phyloP scores from a whole-genome alignment of 352 stramenopile genomes.

The Pythium phragmiticola region DNA sequence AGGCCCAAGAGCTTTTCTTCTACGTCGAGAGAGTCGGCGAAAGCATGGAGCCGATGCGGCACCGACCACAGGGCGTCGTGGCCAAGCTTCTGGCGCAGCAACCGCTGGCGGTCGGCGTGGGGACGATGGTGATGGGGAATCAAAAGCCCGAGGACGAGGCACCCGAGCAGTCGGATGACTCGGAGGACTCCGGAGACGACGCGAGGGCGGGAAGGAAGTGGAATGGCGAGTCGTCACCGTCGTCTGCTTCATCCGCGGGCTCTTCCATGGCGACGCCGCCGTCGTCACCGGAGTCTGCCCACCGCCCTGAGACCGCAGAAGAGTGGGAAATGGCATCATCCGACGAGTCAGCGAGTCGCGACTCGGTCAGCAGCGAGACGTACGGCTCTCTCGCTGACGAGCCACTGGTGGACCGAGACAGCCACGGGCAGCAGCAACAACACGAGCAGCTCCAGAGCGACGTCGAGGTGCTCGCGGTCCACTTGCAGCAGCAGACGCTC shows the following conservation, averaged over 20 bases:
- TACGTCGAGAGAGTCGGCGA: neutral
- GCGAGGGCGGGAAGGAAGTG: neutral
- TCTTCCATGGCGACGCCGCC: constrained; percentile 8
- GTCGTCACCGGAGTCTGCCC: neutral
- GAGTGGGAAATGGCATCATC: neutral
- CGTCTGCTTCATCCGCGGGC: neutral
- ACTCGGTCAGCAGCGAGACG: neutral
- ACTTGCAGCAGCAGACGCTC: constrained; percentile 46
- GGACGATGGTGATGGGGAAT: neutral
- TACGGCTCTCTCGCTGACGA: neutral
- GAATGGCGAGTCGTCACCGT: neutral
- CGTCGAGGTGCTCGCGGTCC: constrained; percentile 50
- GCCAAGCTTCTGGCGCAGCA: constrained; percentile 4
- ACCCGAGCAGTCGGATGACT: constrained; percentile 2
- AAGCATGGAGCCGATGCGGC: constrained; percentile 5
- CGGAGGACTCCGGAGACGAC: neutral
- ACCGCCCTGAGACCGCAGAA: constrained; percentile 2
- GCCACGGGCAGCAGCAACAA: neutral
- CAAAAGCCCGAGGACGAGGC: constrained; percentile 12
- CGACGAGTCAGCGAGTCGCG: neutral
- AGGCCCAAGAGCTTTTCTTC: neutral
- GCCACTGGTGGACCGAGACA: neutral
- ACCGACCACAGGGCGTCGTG: neutral
- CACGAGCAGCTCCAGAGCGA: constrained; percentile 40
- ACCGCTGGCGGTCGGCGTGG: neutral